phyloP scores from a whole-genome alignment of 441 rosid genomes.

The Gossypium lobatum region DNA sequence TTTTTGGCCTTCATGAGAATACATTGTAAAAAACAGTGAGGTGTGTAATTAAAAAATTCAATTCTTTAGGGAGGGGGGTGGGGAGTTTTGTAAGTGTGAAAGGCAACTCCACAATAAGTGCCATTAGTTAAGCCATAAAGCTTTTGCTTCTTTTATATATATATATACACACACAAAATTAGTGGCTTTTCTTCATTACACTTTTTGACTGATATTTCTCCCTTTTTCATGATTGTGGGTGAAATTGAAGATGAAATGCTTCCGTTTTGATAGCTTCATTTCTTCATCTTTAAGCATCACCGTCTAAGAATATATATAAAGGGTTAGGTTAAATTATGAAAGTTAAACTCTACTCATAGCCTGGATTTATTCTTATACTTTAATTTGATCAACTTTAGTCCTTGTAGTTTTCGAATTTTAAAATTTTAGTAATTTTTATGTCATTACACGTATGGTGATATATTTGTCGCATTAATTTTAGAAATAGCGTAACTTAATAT shows the following conservation, averaged over 20 bases:
- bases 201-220: background rate
- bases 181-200: slow-evolving; percentile 8
- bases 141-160: slow-evolving; percentile 7
- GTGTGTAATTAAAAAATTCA: slow-evolving; percentile 27
- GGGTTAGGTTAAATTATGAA: no score
- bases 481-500: no score
- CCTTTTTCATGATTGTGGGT: slow-evolving; percentile 14
- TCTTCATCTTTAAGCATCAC: slow-evolving; percentile 16
- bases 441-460: no score
- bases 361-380: no score
- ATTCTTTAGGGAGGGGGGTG: slow-evolving; percentile 27
- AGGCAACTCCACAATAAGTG: slow-evolving; percentile 28
- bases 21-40: slow-evolving; percentile 13
- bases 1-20: background rate
- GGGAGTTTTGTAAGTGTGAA: slow-evolving; percentile 30
- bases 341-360: no score
- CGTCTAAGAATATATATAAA: no score
- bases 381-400: no score
- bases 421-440: no score
- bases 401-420: no score
- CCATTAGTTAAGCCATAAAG: slow-evolving; percentile 15
- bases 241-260: background rate
- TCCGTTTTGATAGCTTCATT: slow-evolving; percentile 2
- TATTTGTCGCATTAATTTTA: no score
- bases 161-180: slow-evolving; percentile 7